Evolutionary conservation across 2,329 filamentous ascomycete genomes (phyloP), one percentile per base, ranked within the genome.

Genomic region (Fusarium penzigii): DNA sequence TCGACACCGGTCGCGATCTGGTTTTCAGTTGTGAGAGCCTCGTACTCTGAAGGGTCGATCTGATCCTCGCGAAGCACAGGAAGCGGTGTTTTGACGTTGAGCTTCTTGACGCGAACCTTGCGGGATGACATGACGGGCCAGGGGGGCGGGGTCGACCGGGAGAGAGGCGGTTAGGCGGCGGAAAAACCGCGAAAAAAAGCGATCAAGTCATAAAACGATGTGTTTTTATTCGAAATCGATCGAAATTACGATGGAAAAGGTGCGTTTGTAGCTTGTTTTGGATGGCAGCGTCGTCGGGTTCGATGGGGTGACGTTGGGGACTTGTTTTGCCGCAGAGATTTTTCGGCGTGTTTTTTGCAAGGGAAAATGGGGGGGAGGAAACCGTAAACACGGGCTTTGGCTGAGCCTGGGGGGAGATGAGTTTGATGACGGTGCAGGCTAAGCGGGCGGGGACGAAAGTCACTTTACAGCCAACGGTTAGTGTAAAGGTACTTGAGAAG

Each of bases 1-100:
- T 99, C 94, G 66, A 99, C 94, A 75, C 94, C 94, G 62, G 92
- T 97, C 70, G 94, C 92, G 70, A 97, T 91, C 87, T 90, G 76
- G 81, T 85, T 78, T 84, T 90, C 82, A 71, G 88, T 88, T 64
- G 88, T 89, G 70, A 93, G 86, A 66, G 89, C 84, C 75, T 96
- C 90, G 73, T 97, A 96, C 74, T 92, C 85, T 68, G 81, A 83
- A 69, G 88, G 81, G 70, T 97, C 92, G 75, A 97, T 88, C 70
- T 97, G 90, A 73, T 91, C 83, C 77, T 97, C 93, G 72, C 89
- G 85, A 68, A 97, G 83, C 66, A 99, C 87, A 55, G 87, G 87
- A 69, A 97, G 86, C 66, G 86, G 86, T 71, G 92, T 91, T 79
- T 96, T 96, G 69, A 89, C 85, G 75, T 88, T 94, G 75, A 97